These are phyloP conservation scores for Pyronema domesticum DNA, from an alignment of 495 filamentous ascomycete species.

Conservation along the genomic window DNA sequence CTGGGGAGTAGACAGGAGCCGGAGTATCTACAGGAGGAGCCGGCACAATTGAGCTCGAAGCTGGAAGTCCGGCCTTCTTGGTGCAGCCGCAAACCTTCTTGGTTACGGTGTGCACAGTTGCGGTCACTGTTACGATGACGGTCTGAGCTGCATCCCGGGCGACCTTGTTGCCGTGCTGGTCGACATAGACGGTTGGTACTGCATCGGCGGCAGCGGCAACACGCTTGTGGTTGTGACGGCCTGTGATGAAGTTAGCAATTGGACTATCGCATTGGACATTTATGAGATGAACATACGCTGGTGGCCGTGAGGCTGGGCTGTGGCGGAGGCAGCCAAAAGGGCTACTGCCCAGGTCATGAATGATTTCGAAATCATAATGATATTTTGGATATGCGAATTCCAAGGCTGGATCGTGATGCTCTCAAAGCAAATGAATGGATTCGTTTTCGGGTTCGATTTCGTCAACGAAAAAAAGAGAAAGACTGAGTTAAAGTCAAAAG, in stretches of 20 bases:
- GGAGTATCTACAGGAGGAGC: too few relatives aligned
- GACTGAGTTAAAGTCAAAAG: background rate
- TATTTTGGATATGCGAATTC: background rate
- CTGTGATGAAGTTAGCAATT: constrained; percentile 7
- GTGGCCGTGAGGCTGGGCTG: background rate
- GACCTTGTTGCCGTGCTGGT: constrained; percentile 41
- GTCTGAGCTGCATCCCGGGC: background rate
- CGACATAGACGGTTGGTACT: constrained; percentile 31
- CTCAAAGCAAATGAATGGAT: background rate
- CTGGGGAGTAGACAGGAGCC: background rate
- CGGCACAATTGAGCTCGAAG: too few relatives aligned
- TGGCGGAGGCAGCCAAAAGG: background rate
- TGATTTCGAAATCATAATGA: background rate
- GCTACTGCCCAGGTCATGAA: background rate
- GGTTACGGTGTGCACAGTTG: background rate
- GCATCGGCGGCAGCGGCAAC: constrained; percentile 22
- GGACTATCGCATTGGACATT: background rate
- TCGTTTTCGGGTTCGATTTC: background rate
- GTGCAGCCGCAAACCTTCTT: background rate
- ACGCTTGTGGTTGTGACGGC: constrained; percentile 15
- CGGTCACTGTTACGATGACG: background rate
- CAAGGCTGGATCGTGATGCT: background rate
- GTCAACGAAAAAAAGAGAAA: background rate
- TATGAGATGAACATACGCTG: background rate
- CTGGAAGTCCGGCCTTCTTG: background rate